Base-by-base conservation (phyloP, 345 rosid genomes). In the Aquilaria malaccensis region DNA sequence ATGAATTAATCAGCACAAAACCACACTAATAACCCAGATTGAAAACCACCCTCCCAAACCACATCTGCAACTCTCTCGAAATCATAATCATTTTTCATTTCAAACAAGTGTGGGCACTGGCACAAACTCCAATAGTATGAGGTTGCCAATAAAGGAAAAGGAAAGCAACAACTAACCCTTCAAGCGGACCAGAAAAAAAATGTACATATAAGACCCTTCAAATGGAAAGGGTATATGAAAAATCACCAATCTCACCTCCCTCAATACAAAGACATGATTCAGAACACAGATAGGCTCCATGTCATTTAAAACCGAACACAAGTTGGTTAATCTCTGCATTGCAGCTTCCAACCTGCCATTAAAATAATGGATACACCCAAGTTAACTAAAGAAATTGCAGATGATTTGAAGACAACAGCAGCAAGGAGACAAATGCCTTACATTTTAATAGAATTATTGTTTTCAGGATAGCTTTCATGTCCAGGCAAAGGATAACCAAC, bases 231-330 rank as follows among this genome's bases (percentile, higher is more conserved):
- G 45, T 58, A 11, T 7, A 41, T 14, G 14, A 50, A 7, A 32
- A 63, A 55, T 43, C 37, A 55, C 52, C 29, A 58, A 15, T 59
- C 79, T 83, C 68, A 90, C 99, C 99, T 94, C 99, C 72, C 99
- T 82, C 62, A 88, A 77, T 72, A 94, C 96, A 74, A 94, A 94
- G 13, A 94, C 96, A 65, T 94, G 99, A 72, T 88, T 94, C 72
- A 94, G 82, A 67, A 86, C 97, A 80, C 97, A 91, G 68, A 94
- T 91, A 53, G 99, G 99, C 76, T 94, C 99, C 99, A 94, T 91
- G 70, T 94, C 99, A 71, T 94, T 94, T 81, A 94, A 74, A 72
- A 91, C 81, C 53, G 97, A 90, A 63, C 96, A 91, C 65, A 94
- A 77, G 72, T 86, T 91, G 70, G 97, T 88, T 82, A 94, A 73